A percentile compares a stretch with the other conserved stretches of the same genome.
Conservation (phyloP, 2,329 filamentous ascomycete species). For the Arachnopeziza araneosa region DNA sequence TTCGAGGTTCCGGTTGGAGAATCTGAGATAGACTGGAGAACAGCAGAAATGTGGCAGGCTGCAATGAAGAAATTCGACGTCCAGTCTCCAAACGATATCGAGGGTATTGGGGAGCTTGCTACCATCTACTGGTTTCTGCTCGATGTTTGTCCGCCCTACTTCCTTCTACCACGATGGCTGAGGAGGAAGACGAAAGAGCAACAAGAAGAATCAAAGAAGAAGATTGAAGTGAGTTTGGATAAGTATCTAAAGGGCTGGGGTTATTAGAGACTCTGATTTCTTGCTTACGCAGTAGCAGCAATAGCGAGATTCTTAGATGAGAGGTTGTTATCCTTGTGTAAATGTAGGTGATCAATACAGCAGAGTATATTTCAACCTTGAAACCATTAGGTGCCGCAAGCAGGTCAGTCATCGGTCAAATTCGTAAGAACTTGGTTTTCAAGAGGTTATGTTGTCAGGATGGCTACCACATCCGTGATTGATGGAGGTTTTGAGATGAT, state of each 20-base stretch:
- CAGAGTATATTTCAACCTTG: too few relatives aligned
- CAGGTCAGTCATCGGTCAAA: too few relatives aligned
- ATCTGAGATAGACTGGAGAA: not conserved
- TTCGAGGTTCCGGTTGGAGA: not conserved
- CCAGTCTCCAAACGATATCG: not conserved
- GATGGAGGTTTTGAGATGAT: too few relatives aligned
- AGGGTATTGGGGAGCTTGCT: slow-evolving; percentile 2
- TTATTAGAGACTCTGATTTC: not conserved
- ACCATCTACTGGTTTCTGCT: slow-evolving; percentile 1
- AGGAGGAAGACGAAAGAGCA: slow-evolving; percentile 1
- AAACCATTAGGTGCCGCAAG: too few relatives aligned
- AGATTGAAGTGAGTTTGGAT: not conserved
- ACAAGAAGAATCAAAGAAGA: slow-evolving; percentile 1
- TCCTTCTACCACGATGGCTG: not conserved
- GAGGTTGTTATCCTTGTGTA: too few relatives aligned
- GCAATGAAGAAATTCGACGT: slow-evolving; percentile 1
- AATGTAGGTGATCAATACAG: too few relatives aligned
- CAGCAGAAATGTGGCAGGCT: not conserved
- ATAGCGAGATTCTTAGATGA: too few relatives aligned
- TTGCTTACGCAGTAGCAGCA: too few relatives aligned
- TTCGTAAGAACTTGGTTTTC: too few relatives aligned
- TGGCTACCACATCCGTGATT: too few relatives aligned
- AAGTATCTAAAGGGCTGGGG: slow-evolving; percentile 9
- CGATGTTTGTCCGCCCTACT: slow-evolving; percentile 3
- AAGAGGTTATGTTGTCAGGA: too few relatives aligned